Evolutionary conservation across 192 early-diverging fungal genomes (phyloP).

Genomic region (Linnemannia exigua): DNA sequence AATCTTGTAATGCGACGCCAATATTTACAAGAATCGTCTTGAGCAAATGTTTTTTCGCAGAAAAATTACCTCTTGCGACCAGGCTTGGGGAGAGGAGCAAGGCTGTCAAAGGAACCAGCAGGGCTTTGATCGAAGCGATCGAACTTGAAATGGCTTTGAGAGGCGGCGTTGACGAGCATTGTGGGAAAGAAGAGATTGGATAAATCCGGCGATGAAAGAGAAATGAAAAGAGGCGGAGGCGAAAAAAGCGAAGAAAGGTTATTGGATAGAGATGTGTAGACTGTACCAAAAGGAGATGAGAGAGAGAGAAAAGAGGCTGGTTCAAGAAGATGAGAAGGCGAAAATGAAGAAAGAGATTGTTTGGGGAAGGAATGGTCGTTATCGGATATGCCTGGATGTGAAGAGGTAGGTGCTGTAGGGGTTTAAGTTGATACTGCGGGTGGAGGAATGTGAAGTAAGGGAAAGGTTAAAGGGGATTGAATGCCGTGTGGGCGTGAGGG

Average conservation of each 20-base stretch:
- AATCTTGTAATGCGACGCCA: too few relatives aligned
- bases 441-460: not conserved
- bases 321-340: not conserved
- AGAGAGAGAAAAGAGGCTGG: slow-evolving; percentile 1
- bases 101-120: slow-evolving; percentile 28
- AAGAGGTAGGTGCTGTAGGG: not conserved
- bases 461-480: not conserved
- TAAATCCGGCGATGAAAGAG: not conserved
- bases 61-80: slow-evolving; percentile 38
- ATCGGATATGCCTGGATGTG: not conserved
- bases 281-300: not conserved
- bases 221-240: not conserved
- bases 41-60: not conserved
- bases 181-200: not conserved
- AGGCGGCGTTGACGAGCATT: slow-evolving; percentile 48
- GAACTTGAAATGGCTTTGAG: slow-evolving; percentile 52
- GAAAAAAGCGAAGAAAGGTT: not conserved
- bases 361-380: slow-evolving; percentile 7
- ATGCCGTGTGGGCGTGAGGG: slow-evolving; percentile 59
- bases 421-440: not conserved
- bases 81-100: slow-evolving; percentile 16
- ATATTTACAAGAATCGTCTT: not conserved
- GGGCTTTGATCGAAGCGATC: slow-evolving; percentile 41
- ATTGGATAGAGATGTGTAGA: not conserved
- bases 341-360: not conserved